A percentile compares a stretch with the other conserved stretches of the same genome.
These are phyloP conservation scores for Hordeum pubiflorum DNA, from an alignment of 202 grass and related monocot species.

Conservation along the genomic window DNA sequence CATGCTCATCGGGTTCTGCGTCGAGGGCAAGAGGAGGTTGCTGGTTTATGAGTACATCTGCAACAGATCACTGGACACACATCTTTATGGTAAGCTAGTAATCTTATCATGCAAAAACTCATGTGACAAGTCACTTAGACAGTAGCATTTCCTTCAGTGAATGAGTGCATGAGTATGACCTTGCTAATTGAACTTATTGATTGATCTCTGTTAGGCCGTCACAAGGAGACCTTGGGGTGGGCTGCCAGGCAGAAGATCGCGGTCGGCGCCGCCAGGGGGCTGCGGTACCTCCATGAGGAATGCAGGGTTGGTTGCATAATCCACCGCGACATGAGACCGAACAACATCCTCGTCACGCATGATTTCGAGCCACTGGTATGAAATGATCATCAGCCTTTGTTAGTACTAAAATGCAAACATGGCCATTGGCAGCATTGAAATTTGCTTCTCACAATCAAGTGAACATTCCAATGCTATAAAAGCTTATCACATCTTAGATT, in stretches of 20 bases:
- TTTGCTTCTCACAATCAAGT: neutral
- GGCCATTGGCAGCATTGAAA: neutral
- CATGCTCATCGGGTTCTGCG: constrained; percentile 96
- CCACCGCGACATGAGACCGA: constrained; percentile 94
- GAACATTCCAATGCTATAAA: neutral
- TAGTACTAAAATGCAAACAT: neutral
- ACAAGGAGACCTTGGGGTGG: constrained; percentile 66
- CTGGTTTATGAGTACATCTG: constrained; percentile 98
- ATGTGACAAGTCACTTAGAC: no score
- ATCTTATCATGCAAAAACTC: neutral
- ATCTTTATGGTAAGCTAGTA: constrained; percentile 67
- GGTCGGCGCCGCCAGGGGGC: constrained; percentile 69
- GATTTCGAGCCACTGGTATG: constrained; percentile 96
- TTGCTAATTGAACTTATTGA: neutral
- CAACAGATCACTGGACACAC: constrained; percentile 80
- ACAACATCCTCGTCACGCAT: constrained; percentile 95
- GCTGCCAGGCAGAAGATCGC: constrained; percentile 85
- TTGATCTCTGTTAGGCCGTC: constrained; percentile 32
- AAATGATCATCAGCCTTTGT: neutral
- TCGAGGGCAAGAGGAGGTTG: constrained; percentile 81
- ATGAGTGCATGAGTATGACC: neutral
- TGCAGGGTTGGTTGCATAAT: constrained; percentile 93
- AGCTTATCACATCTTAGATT: neutral
- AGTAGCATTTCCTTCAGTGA: neutral
- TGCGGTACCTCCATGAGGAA: constrained; percentile 93